phyloP scores from a whole-genome alignment of 2,329 filamentous ascomycete genomes.

The Cucurbitaria berberidis region DNA sequence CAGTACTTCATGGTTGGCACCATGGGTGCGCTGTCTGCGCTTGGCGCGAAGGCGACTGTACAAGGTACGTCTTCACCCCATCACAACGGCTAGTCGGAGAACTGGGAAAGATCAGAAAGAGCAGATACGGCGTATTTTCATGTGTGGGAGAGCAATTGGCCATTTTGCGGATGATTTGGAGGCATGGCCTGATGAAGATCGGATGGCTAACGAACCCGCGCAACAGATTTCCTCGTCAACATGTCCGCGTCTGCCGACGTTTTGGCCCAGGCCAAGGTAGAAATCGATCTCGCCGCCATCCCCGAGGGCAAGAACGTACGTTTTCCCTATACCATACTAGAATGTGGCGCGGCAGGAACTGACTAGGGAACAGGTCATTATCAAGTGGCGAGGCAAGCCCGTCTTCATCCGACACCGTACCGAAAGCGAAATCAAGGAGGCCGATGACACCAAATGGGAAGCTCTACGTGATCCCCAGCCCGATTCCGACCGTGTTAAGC shows the following conservation, averaged over 20 bases:
- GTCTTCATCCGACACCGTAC: conserved; percentile 99
- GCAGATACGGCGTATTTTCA: not conserved
- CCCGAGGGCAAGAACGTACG: conserved; percentile 99
- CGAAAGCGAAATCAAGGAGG: conserved; percentile 88
- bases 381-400: conserved; percentile 99
- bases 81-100: conserved; percentile 13
- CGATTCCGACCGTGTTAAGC: conserved; percentile 93
- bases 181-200: conserved; percentile 31
- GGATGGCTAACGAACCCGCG: conserved; percentile 36
- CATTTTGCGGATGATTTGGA: conserved; percentile 37
- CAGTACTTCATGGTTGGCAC: conserved; percentile 98
- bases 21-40: conserved; percentile 88
- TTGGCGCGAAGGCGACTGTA: conserved; percentile 96
- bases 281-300: conserved; percentile 89
- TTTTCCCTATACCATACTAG: conserved; percentile 24
- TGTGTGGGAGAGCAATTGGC: conserved; percentile 36
- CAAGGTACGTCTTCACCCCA: conserved; percentile 72
- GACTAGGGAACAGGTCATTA: conserved; percentile 73
- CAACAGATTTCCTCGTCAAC: conserved; percentile 96
- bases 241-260: conserved; percentile 99
- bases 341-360: conserved; percentile 15
- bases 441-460: conserved; percentile 84
- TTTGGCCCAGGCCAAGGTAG: conserved; percentile 98
- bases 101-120: conserved; percentile 8
- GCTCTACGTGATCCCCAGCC: conserved; percentile 87